Base-by-base conservation (phyloP, 2,329 filamentous ascomycete species). In the Chrysoporthe austroafricana region DNA sequence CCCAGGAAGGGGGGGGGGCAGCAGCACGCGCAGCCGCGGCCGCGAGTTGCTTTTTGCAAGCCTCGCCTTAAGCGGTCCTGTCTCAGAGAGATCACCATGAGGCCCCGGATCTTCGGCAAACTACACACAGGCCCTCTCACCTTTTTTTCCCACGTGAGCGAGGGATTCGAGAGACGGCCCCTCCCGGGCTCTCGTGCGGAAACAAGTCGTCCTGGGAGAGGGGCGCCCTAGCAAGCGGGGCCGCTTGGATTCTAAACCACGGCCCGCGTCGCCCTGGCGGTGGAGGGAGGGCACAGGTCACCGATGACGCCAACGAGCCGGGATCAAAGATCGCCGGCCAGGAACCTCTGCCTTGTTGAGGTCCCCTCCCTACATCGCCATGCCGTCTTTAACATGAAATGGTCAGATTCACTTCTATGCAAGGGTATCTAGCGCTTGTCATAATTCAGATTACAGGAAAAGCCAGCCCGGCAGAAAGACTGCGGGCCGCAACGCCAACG, bases 381-480 rank as follows among this genome's bases (percentile, higher is more conserved):
- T 26, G 26, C 26, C 26, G 26, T 50, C 46, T 21, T 48, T n/a
- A 50, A 50, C 1, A 3, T 8, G 16, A 57, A 3, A 9, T 1
- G 3, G 6, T 9, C 54, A 56, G 9, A 36, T 11, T 57, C 16
- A 16, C 16, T 4, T 42, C 57, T 59, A 59, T 14, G n/a, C 57
- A 26, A 44, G 57, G 57, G 39, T 59, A 59, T 59, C 57, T 9
- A 32, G 57, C 18, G 57, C 57, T 59, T 44, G 9, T 58, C 16
- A 21, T n/a, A 18, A 58, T 6, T 39, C 56, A 58, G 4, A 42
- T 21, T 42, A 6, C 39, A 42, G 64, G 36, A 48, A 39, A 39
- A 39, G 1, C 5, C 36, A 39, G 9, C 9, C 26, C 36, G 9
- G 36, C 36, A 39, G 36, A 39, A 9, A 39, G 36, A 39, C 5